A percentile compares a stretch with the other conserved stretches of the same genome.
These are phyloP conservation scores for Neonectria magnoliae DNA, from an alignment of 2,329 filamentous ascomycete species.

Conservation along the genomic window DNA sequence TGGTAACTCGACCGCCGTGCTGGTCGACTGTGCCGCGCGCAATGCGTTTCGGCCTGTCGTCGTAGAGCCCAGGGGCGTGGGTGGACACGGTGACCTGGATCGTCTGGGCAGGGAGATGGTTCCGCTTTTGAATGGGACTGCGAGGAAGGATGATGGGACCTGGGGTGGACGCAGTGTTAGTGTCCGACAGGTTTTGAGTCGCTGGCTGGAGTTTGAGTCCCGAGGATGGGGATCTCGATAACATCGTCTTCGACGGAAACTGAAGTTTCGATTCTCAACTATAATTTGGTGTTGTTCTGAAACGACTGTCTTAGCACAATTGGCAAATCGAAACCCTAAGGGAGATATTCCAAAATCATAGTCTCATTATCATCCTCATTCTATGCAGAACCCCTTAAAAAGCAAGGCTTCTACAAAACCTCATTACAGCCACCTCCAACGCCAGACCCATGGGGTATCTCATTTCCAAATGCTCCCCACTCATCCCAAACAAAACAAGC, in stretches of 20 bases:
- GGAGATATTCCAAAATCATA: conserved; percentile 13
- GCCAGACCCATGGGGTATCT: conserved; percentile 54
- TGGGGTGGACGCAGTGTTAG: conserved; percentile 70
- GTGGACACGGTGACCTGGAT: conserved; percentile 45
- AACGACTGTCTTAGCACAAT: neutral
- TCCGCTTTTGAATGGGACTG: conserved; percentile 69
- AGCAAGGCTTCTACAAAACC: conserved; percentile 30
- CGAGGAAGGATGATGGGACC: conserved; percentile 60
- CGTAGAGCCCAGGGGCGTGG: conserved; percentile 54
- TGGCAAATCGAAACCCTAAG: neutral
- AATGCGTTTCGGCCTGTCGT: conserved; percentile 56
- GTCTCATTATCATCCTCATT: conserved; percentile 16
- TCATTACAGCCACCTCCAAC: conserved; percentile 45
- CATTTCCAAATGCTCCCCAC: conserved; percentile 31
- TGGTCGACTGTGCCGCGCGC: conserved; percentile 69
- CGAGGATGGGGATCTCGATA: conserved; percentile 9
- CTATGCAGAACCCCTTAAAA: conserved; percentile 19
- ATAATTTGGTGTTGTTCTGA: too few relatives aligned
- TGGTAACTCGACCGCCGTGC: conserved; percentile 66
- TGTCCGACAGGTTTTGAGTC: conserved; percentile 64
- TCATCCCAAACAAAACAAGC: conserved; percentile 26
- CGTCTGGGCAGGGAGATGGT: conserved; percentile 61
- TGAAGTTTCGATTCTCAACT: neutral
- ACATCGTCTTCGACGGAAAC: neutral
- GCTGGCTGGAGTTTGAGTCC: conserved; percentile 66